phyloP scores from a whole-genome alignment of 257 asterid species.

The Petunia secreta region DNA sequence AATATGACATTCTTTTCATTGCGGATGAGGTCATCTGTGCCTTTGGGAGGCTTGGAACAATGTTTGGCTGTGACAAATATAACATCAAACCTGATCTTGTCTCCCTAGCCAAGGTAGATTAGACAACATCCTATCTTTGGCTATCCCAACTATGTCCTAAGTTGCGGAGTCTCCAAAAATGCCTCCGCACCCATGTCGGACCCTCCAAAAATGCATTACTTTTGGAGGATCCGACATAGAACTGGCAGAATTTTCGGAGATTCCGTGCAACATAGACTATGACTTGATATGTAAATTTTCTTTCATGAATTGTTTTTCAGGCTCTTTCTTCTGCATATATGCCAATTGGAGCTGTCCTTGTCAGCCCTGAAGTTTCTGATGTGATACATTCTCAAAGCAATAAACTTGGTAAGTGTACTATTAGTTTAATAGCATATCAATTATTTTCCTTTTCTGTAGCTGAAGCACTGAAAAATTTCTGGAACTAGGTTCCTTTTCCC shows the following conservation, averaged over 20 bases:
- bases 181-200: not conserved
- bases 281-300: not conserved
- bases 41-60: slow-evolving; percentile 91
- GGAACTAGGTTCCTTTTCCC: slow-evolving; percentile 73
- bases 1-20: slow-evolving; percentile 80
- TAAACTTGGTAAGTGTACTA: slow-evolving; percentile 64
- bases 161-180: not conserved
- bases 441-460: not conserved
- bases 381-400: slow-evolving; percentile 90
- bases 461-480: not conserved
- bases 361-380: slow-evolving; percentile 75
- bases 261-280: not conserved
- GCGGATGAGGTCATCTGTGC: slow-evolving; percentile 99
- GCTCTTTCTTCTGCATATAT: slow-evolving; percentile 94
- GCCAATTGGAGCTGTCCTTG: slow-evolving; percentile 96
- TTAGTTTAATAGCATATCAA: not conserved
- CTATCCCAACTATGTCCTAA: slow-evolving; percentile 17
- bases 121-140: not conserved
- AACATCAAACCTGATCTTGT: slow-evolving; percentile 94
- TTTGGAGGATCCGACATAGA: too few species aligned
- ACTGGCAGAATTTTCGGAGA: not conserved
- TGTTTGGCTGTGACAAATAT: slow-evolving; percentile 92
- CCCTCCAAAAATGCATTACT: too few species aligned
- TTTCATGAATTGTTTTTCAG: slow-evolving; percentile 37
- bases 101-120: slow-evolving; percentile 75